Evolutionary conservation across 257 asterid genomes (phyloP).

Genomic region (Nicotiana sylvestris): DNA sequence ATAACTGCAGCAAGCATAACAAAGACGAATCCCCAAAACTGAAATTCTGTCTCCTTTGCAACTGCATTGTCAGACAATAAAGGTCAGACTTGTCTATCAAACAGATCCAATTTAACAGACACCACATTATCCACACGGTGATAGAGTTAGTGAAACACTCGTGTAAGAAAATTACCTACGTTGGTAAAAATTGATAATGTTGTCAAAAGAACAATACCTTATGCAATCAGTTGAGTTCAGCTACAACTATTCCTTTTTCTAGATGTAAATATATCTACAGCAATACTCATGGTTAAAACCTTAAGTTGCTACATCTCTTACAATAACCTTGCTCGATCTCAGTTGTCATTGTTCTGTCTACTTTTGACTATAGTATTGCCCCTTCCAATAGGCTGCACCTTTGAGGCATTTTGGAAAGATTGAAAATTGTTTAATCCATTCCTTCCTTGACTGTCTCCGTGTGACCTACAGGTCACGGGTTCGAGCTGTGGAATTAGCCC

Average conservation of each 20-base stretch:
- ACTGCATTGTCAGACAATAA: constrained; percentile 45
- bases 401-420: neutral
- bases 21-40: constrained; percentile 90
- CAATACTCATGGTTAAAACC: neutral
- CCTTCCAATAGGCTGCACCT: neutral
- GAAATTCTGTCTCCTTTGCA: constrained; percentile 92
- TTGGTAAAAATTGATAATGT: neutral
- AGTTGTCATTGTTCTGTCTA: neutral
- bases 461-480: too few relatives aligned
- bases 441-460: neutral
- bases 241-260: neutral
- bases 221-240: neutral
- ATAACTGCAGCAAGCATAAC: constrained; percentile 98
- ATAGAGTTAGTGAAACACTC: neutral
- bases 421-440: neutral
- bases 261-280: neutral
- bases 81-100: neutral
- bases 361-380: neutral
- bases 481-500: too few relatives aligned
- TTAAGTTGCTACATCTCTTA: neutral
- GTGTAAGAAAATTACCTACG: neutral
- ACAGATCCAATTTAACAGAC: neutral
- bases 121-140: neutral
- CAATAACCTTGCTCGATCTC: neutral
- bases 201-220: neutral